Base-by-base conservation (phyloP, 306 rosid species). In the Gynostemma pentaphyllum region DNA sequence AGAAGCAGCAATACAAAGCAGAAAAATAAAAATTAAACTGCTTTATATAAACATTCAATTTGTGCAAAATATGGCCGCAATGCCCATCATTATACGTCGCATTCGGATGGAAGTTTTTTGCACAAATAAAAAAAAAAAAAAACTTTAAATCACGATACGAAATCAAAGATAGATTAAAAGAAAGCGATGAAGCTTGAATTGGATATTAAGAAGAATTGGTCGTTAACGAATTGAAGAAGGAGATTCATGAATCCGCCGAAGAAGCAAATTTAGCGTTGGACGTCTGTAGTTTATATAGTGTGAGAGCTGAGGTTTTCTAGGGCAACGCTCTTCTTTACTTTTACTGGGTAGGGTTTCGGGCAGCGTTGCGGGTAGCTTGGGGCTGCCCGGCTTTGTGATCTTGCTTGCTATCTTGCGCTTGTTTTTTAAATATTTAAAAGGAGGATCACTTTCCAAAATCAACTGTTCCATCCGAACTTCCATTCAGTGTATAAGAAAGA, bases 51-150 rank as follows among this genome's bases (percentile, higher is more conserved):
- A 22, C 3, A 68, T 11, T 90, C 61, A 29, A 74, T 90, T 39
- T 87, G 81, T 71, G 97, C 95, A 90, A 82, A 84, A 62, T 59
- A 84, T 90, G 97, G 94, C 95, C 97, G 95, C 64, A 68, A 76
- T 84, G 83, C 55, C 72, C 84, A 79, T 4, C 16, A 3, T 29
- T 5, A 47, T 42, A 9, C 59, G 57, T 83, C 82, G 60, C 94
- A 84, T 75, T 83, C 88, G 97, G 97, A 87, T 90, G 95, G 97
- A 90, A 90, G 90, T 18, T 47, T 67, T 86, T 81, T 74, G 88
- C 89, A 79, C 76, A 13, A 3, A 12, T 49, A 27, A 54, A 7
- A 9, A 1, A 34, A 19, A 34, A 1, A 26, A 0, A 26, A 3
- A 1, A n/a, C n/a, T n/a, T n/a, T n/a, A 1, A 48, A 0, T 12